phyloP scores from a whole-genome alignment of 306 rosid species.

The Vigna angularis region DNA sequence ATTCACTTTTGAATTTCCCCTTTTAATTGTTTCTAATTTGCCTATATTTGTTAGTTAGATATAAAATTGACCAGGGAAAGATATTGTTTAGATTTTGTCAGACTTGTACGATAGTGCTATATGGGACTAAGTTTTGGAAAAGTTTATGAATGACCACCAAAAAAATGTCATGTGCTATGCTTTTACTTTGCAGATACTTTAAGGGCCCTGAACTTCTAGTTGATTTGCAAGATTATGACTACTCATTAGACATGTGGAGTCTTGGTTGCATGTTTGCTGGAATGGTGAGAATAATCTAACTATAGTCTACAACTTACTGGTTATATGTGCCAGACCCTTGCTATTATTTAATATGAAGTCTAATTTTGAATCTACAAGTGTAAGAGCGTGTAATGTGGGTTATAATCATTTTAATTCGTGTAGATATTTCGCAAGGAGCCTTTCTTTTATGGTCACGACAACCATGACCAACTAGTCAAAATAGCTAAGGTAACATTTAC shows the following conservation, averaged over 20 bases:
- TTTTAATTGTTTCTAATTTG: slow-evolving; percentile 16
- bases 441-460: slow-evolving; percentile 98
- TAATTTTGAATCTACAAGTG: slow-evolving; percentile 3
- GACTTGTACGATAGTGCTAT: slow-evolving; percentile 24
- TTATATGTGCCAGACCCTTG: slow-evolving; percentile 21
- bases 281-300: slow-evolving; percentile 72
- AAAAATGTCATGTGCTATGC: slow-evolving; percentile 25
- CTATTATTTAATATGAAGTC: slow-evolving; percentile 3
- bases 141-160: slow-evolving; percentile 32
- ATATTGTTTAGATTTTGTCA: slow-evolving; percentile 7
- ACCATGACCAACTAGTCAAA: slow-evolving; percentile 90
- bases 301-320: slow-evolving; percentile 28
- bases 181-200: slow-evolving; percentile 70
- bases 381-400: slow-evolving; percentile 24
- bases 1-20: background rate
- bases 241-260: slow-evolving; percentile 99
- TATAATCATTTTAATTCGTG: slow-evolving; percentile 43
- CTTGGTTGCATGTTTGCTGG: slow-evolving; percentile 99
- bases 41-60: slow-evolving; percentile 20
- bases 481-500: slow-evolving; percentile 76
- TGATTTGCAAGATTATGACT: slow-evolving; percentile 90
- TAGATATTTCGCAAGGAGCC: slow-evolving; percentile 98
- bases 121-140: slow-evolving; percentile 25
- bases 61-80: background rate
- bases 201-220: slow-evolving; percentile 94